Conservation (phyloP, 2,329 filamentous ascomycete species). For the Ophiostoma australiae region DNA sequence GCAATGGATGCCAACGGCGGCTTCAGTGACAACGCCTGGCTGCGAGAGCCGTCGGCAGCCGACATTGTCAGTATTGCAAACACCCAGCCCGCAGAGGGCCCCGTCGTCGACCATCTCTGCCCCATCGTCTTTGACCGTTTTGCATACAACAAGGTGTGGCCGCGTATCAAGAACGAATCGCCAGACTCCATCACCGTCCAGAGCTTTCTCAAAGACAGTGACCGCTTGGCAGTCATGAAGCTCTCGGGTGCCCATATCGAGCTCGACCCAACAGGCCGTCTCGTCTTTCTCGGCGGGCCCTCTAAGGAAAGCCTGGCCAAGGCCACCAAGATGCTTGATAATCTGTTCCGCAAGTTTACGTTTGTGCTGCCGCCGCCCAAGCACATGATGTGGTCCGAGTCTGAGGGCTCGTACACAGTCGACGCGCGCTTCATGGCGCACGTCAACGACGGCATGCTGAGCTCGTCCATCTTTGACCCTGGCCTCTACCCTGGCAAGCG, state of each 20-base stretch:
- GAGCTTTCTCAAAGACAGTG: slow-evolving; percentile 24
- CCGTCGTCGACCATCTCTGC: slow-evolving; percentile 24
- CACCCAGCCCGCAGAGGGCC: background rate
- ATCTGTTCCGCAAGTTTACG: slow-evolving; percentile 26
- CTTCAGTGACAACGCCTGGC: background rate
- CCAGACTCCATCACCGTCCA: slow-evolving; percentile 23
- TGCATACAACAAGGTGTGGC: slow-evolving; percentile 27
- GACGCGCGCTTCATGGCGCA: slow-evolving; percentile 33
- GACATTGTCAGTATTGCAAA: background rate
- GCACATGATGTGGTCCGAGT: slow-evolving; percentile 31
- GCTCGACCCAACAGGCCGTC: slow-evolving; percentile 20
- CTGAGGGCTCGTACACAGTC: slow-evolving; percentile 26
- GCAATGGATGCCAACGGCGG: background rate
- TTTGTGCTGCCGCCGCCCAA: slow-evolving; percentile 18
- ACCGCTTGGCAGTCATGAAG: slow-evolving; percentile 23
- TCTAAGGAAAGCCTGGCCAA: slow-evolving; percentile 1
- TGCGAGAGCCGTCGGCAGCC: background rate
- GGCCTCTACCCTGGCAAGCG: slow-evolving; percentile 19
- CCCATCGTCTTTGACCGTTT: slow-evolving; percentile 25
- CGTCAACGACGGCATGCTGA: slow-evolving; percentile 31
- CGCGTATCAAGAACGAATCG: slow-evolving; percentile 29
- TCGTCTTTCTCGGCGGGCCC: slow-evolving; percentile 28
- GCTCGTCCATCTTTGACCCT: slow-evolving; percentile 33
- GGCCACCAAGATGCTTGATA: slow-evolving; percentile 26
- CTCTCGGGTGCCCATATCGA: slow-evolving; percentile 22